A percentile compares a stretch with the other conserved stretches of the same genome.
These are phyloP conservation scores for Syncephalis plumigaleata DNA, from an alignment of 371 early-diverging fungal genomes.

Conservation along the genomic window DNA sequence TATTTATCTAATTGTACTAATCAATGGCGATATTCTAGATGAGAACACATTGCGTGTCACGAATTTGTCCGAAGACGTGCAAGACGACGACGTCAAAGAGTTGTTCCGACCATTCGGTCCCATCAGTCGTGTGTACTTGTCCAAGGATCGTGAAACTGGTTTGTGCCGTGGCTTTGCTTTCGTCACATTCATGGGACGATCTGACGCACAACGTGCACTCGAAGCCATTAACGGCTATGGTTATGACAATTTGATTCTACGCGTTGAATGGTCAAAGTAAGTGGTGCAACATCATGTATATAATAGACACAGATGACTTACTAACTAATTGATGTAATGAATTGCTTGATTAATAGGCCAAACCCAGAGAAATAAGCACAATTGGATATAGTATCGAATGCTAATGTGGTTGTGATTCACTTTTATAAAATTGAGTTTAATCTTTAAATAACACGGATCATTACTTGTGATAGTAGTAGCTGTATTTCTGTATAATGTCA, in stretches of 20 bases:
- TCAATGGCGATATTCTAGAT: no score
- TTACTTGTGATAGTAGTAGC: no score
- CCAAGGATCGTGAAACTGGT: slow-evolving; percentile 71
- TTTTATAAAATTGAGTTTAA: no score
- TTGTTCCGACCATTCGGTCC: slow-evolving; percentile 75
- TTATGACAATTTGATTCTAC: slow-evolving; percentile 86
- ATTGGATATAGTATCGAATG: no score
- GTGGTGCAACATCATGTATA: neutral
- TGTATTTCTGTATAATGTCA: no score
- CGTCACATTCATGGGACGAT: slow-evolving; percentile 64
- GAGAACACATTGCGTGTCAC: slow-evolving; percentile 85
- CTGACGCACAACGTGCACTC: slow-evolving; percentile 70
- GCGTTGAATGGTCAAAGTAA: slow-evolving; percentile 70
- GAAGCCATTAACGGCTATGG: slow-evolving; percentile 78
- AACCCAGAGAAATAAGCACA: no score
- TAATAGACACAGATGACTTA: no score
- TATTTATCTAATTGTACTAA: no score
- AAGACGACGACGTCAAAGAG: slow-evolving; percentile 76
- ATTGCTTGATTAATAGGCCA: no score
- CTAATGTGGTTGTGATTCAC: no score
- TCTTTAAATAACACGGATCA: no score
- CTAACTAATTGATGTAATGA: no score
- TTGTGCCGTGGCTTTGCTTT: slow-evolving; percentile 93
- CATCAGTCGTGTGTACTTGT: slow-evolving; percentile 62
- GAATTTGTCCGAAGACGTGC: slow-evolving; percentile 87